A percentile compares a stretch with the other conserved stretches of the same genome.
Conservation (phyloP, 257 asterid genomes). For the Henckelia pumila region DNA sequence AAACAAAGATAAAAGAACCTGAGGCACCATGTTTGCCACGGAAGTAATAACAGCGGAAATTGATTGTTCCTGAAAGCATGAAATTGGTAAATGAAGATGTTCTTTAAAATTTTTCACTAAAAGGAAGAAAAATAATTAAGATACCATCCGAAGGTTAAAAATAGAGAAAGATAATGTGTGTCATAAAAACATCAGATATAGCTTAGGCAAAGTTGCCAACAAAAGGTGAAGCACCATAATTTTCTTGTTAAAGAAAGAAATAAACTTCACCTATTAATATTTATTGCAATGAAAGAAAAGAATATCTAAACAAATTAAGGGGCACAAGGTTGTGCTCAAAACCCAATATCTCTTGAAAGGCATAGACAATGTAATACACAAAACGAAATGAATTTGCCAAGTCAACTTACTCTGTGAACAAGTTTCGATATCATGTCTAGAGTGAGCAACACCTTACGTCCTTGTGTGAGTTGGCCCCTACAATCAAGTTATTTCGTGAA, state of each 20-base stretch:
- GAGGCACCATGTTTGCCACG: slow-evolving; percentile 94
- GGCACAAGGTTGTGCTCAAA: neutral
- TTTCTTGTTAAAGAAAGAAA: slow-evolving; percentile 16
- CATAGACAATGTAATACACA: slow-evolving; percentile 6
- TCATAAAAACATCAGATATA: slow-evolving; percentile 14
- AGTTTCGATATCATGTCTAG: slow-evolving; percentile 86
- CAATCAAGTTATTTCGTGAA: slow-evolving; percentile 24
- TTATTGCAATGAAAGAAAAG: neutral
- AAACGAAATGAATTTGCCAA: neutral
- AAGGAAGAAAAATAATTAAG: no score
- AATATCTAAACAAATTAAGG: neutral
- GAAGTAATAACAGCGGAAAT: slow-evolving; percentile 88
- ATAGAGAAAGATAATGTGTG: neutral
- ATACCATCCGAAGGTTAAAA: slow-evolving; percentile 1
- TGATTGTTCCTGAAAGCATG: slow-evolving; percentile 77
- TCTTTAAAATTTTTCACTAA: no score
- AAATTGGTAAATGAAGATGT: slow-evolving; percentile 4
- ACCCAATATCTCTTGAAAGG: slow-evolving; percentile 14
- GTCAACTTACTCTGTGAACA: slow-evolving; percentile 62
- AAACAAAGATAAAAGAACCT: slow-evolving; percentile 42
- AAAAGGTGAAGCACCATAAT: slow-evolving; percentile 15
- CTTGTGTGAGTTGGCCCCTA: slow-evolving; percentile 94
- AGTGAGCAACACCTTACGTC: slow-evolving; percentile 86
- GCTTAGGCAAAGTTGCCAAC: slow-evolving; percentile 14
- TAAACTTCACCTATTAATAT: slow-evolving; percentile 17